Evolutionary conservation across 176 grass and related monocot genomes (phyloP).

Genomic region (barley (Hordeum vulgare)): DNA sequence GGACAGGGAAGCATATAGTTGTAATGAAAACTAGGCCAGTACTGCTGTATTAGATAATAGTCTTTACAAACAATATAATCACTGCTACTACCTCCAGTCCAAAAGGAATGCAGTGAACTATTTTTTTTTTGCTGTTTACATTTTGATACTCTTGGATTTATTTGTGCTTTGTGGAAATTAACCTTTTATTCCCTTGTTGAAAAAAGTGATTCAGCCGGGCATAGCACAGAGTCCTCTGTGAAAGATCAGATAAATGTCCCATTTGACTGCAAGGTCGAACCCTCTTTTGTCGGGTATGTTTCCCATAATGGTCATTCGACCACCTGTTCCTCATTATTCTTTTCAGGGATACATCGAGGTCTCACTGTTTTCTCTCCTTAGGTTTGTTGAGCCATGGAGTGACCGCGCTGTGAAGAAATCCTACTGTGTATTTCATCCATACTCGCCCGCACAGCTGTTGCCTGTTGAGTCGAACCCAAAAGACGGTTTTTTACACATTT

Average conservation of each 20-base stretch:
- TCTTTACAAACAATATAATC: background rate
- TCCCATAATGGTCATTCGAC: background rate
- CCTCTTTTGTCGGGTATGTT: constrained; percentile 81
- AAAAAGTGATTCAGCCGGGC: constrained; percentile 39
- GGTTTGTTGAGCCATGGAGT: constrained; percentile 71
- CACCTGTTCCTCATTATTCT: background rate
- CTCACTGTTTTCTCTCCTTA: constrained; percentile 9
- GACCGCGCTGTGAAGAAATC: constrained; percentile 49
- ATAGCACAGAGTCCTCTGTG: constrained; percentile 21
- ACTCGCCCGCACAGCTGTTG: constrained; percentile 55
- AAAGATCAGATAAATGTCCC: constrained; percentile 37
- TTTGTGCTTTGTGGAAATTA: background rate
- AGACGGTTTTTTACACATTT: constrained; percentile 46
- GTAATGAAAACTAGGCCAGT: background rate
- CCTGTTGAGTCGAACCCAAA: constrained; percentile 41
- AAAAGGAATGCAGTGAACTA: background rate
- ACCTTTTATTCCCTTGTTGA: constrained; percentile 15
- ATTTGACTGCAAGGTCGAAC: constrained; percentile 76
- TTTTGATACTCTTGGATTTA: background rate
- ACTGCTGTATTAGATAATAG: background rate
- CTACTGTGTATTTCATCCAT: constrained; percentile 75
- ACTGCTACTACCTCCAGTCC: background rate
- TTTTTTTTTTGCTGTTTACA: background rate
- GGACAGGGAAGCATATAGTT: background rate
- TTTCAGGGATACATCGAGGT: background rate